A percentile compares a stretch with the other conserved stretches of the same genome.
phyloP scores from a whole-genome alignment of 2,329 filamentous ascomycete species.

The Aaosphaeria arxii region DNA sequence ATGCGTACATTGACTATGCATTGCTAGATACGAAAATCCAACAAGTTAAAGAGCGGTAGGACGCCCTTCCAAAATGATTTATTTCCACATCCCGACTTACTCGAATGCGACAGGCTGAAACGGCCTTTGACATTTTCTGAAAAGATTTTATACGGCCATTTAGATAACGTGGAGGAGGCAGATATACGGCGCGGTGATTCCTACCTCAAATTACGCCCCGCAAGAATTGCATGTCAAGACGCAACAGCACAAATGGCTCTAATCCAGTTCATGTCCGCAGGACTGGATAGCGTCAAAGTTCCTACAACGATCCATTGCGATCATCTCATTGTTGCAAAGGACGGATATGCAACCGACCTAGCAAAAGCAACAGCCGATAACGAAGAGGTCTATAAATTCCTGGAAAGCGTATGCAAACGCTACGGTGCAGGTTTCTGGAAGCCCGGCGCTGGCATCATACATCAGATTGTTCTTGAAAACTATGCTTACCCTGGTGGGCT shows the following conservation, averaged over 20 bases:
- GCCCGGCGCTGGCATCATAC: conserved; percentile 97
- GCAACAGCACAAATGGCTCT: conserved; percentile 99
- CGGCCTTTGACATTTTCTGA: conserved; percentile 92
- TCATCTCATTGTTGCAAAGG: conserved; percentile 96
- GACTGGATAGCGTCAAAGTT: conserved; percentile 92
- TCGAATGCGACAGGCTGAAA: conserved; percentile 61
- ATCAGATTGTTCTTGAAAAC: conserved; percentile 98
- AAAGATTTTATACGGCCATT: conserved; percentile 98
- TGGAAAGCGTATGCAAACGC: conserved; percentile 89
- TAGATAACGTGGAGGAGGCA: conserved; percentile 93
- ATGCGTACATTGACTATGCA: neutral
- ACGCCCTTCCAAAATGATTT: neutral
- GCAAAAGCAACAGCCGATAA: conserved; percentile 87
- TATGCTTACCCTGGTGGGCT: conserved; percentile 98
- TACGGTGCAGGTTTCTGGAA: conserved; percentile 99
- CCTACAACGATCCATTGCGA: conserved; percentile 97
- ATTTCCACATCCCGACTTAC: neutral
- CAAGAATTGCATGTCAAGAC: conserved; percentile 98
- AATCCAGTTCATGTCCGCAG: conserved; percentile 98
- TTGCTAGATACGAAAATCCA: neutral
- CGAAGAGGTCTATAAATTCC: conserved; percentile 99
- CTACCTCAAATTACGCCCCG: conserved; percentile 94
- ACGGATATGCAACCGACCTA: conserved; percentile 91
- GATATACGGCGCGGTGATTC: conserved; percentile 94
- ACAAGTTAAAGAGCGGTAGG: neutral